phyloP scores from a whole-genome alignment of 2,329 filamentous ascomycete genomes.

The Hypoxylon sp. region DNA sequence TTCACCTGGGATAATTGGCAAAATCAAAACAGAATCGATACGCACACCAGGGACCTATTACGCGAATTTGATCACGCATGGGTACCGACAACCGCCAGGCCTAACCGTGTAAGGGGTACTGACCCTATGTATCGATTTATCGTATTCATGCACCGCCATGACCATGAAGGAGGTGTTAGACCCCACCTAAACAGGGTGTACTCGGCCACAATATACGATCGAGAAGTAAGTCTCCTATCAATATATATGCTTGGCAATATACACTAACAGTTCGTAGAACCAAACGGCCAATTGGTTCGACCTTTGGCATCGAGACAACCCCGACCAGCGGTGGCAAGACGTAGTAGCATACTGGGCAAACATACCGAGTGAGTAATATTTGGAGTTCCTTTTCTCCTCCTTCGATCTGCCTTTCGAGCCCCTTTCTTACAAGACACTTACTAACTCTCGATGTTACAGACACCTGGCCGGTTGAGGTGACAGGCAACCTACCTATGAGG shows the following conservation, averaged over 20 bases:
- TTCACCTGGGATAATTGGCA: neutral
- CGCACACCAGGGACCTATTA: neutral
- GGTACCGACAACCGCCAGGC: too few relatives aligned
- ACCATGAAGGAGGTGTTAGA: too few relatives aligned
- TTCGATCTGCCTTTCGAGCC: too few relatives aligned
- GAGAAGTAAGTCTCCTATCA: neutral
- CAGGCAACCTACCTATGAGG: too few relatives aligned
- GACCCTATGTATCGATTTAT: conserved; percentile 4
- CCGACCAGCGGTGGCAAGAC: neutral
- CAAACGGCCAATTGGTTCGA: neutral
- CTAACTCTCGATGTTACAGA: too few relatives aligned
- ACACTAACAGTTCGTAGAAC: neutral
- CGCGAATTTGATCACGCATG: neutral
- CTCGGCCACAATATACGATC: neutral
- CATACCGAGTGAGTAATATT: neutral
- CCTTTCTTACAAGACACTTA: too few relatives aligned
- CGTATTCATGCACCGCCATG: conserved; percentile 1
- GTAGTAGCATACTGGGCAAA: neutral
- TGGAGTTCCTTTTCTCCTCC: too few relatives aligned
- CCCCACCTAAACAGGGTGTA: neutral
- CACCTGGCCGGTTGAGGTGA: too few relatives aligned
- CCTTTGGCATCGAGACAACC: neutral
- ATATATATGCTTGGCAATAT: neutral
- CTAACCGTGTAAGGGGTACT: too few relatives aligned
- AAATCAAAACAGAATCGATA: neutral